phyloP scores from a whole-genome alignment of 2,329 filamentous ascomycete species.

The Aureobasidium melanogenum region DNA sequence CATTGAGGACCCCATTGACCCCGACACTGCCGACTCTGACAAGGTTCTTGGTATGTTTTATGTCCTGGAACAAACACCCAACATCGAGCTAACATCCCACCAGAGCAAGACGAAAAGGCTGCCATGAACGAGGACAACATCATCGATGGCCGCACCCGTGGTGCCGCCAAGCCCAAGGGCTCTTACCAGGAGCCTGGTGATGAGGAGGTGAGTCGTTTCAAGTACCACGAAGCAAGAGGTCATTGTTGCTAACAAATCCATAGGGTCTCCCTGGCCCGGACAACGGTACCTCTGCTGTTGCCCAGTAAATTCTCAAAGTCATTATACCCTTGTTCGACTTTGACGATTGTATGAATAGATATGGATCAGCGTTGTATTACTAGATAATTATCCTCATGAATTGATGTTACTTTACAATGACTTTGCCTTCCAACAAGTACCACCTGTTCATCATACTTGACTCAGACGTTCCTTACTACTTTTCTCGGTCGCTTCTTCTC shows the following conservation, averaged over 20 bases:
- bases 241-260: neutral
- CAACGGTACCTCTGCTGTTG: constrained; percentile 13
- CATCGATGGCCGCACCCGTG: constrained; percentile 38
- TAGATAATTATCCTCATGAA: neutral
- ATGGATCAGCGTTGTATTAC: neutral
- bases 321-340: neutral
- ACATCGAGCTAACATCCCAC: neutral
- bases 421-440: no score
- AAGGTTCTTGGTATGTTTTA: constrained; percentile 34
- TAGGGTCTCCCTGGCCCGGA: constrained; percentile 16
- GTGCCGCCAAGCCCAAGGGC: constrained; percentile 37
- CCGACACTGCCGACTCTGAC: constrained; percentile 38
- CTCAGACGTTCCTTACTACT: no score
- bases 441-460: no score
- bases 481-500: no score
- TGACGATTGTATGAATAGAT: neutral
- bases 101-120: constrained; percentile 38
- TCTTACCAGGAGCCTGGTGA: constrained; percentile 44
- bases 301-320: constrained; percentile 3
- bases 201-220: constrained; percentile 26
- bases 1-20: constrained; percentile 38
- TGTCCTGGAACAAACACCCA: neutral
- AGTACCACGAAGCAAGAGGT: no score
- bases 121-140: constrained; percentile 43
- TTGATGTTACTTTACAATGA: neutral